phyloP scores from a whole-genome alignment of 805 yeast genomes.

The Metschnikowia kofuensis region DNA sequence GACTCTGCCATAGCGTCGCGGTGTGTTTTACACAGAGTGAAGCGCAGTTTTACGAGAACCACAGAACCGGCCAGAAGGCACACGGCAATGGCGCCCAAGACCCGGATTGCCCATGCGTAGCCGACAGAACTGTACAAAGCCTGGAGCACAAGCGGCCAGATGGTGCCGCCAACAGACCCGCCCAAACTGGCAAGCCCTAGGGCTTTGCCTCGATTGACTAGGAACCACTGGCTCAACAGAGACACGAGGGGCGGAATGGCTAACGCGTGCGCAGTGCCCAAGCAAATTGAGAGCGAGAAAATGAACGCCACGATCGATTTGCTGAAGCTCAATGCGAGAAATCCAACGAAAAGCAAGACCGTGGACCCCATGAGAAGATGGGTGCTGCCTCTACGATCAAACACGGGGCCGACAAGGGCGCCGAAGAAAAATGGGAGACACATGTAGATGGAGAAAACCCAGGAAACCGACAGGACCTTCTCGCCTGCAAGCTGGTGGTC shows the following conservation, averaged over 20 bases:
- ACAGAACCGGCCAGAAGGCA: conserved; percentile 26
- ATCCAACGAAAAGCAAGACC: conserved; percentile 45
- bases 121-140: conserved; percentile 48
- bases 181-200: conserved; percentile 64
- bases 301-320: conserved; percentile 57
- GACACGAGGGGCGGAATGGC: conserved; percentile 61
- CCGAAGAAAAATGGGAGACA: conserved; percentile 34
- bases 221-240: conserved; percentile 66
- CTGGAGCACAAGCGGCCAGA: conserved; percentile 54
- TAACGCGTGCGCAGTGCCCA: conserved; percentile 60
- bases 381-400: conserved; percentile 60
- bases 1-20: not conserved
- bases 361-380: conserved; percentile 30
- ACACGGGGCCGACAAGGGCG: conserved; percentile 52
- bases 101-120: conserved; percentile 57
- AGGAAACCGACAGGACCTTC: conserved; percentile 49
- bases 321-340: conserved; percentile 58
- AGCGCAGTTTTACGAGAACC: conserved; percentile 27
- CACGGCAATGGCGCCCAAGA: conserved; percentile 37
- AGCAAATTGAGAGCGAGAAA: conserved; percentile 47
- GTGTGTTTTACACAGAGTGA: conserved; percentile 7
- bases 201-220: conserved; percentile 55
- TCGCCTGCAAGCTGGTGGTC: conserved; percentile 49
- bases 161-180: conserved; percentile 64
- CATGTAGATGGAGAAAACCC: conserved; percentile 62